Percentiles rank a stretch among this genome's conserved stretches.
These are phyloP conservation scores for Arthrobotrys conoides DNA, from an alignment of 2,329 filamentous ascomycete genomes.

Conservation along the genomic window DNA sequence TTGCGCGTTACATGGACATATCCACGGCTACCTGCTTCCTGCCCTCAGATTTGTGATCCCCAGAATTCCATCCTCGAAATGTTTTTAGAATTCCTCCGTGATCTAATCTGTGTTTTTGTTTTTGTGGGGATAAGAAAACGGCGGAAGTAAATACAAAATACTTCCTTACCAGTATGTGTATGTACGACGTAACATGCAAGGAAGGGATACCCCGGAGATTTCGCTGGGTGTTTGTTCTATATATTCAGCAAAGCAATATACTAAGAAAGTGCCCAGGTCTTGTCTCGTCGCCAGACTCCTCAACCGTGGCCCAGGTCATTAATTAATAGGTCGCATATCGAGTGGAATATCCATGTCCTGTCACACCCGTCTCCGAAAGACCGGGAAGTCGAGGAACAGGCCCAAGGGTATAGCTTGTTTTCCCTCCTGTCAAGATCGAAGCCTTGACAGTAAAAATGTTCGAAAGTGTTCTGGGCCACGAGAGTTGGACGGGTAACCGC, in stretches of 20 bases:
- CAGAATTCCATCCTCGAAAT: background rate
- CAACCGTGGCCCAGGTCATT: too few species aligned
- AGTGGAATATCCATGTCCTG: slow-evolving; percentile 18
- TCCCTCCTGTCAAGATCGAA: background rate
- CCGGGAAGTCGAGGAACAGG: slow-evolving; percentile 2
- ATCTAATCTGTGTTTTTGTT: background rate
- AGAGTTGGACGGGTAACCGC: slow-evolving; percentile 17
- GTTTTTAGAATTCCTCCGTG: background rate
- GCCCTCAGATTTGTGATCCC: too few species aligned
- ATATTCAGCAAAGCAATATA: background rate
- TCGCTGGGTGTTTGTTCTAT: background rate
- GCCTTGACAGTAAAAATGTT: slow-evolving; percentile 6
- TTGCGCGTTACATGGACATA: background rate
- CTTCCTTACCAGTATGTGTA: background rate
- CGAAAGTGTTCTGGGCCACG: slow-evolving; percentile 36
- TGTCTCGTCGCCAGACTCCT: too few species aligned
- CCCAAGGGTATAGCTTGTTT: slow-evolving; percentile 9
- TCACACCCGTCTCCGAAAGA: slow-evolving; percentile 37
- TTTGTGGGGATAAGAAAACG: slow-evolving; percentile 14
- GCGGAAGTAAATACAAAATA: background rate
- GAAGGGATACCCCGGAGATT: slow-evolving; percentile 35
- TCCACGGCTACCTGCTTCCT: background rate
- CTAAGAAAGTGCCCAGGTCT: too few species aligned
- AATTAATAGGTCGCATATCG: too few species aligned
- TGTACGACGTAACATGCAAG: slow-evolving; percentile 32